Evolutionary conservation across 2,329 filamentous ascomycete species (phyloP), one percentile per base, ranked within the genome.

Genomic region (Cladobotryum mycophilum): DNA sequence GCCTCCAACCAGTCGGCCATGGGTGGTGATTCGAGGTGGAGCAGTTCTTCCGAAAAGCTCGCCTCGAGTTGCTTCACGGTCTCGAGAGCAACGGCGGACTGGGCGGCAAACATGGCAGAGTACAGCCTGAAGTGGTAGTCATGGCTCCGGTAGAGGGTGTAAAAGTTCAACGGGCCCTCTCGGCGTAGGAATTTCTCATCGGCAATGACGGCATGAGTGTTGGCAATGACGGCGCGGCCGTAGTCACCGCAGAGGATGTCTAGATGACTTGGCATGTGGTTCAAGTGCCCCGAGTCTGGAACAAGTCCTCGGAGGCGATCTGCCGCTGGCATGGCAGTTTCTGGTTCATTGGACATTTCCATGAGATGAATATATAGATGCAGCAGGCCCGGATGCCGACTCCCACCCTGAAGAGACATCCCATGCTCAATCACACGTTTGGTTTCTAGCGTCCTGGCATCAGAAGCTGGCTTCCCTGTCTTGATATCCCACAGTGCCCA

Each of bases 1-100:
- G 79, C 78, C 65, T 91, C 88, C 1, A 90, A 70, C 81, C 85
- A 90, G 64, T 90, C 85, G 1, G 86, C 85, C 86, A 91, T 89
- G 0, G 85, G 84, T 0, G 85, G 85, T 0, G 79, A 82, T 54
- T 82, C 62, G 4, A 87, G 71, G 0, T 79, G 77, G 0, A 91
- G 71, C 3, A 90, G 65, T 0, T 77, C 76, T 48, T 85, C 80
- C 0, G 86, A 78, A 4, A 90, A 68, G 0, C 80, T 80, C 0
- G 67, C 67, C 60, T 89, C 85, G 44, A 90, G 75, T 41, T 73
- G 69, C 0, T 61, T 57, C 0, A 79, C 78, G 0, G 84, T 83
- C 1, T 85, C 76, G 2, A 90, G 63, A 0, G 85, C 84, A 11
- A 84, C 70, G 20, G 69, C 63, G 1, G 74, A 85, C 61, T 85